Base-by-base conservation (phyloP, 441 rosid genomes). In the Capsella rubella region DNA sequence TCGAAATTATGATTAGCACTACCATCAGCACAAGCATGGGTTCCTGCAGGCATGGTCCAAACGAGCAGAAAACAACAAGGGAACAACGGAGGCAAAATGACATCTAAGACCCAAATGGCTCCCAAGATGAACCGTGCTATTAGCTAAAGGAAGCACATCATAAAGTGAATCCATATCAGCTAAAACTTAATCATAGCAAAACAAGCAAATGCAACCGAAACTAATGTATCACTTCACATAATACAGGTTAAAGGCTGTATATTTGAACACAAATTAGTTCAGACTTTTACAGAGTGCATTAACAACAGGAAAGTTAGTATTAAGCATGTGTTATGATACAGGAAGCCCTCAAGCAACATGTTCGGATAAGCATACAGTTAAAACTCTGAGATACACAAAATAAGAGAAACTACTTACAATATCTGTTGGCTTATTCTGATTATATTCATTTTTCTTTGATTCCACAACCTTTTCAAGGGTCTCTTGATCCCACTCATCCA, bases 401-500 rank as follows among this genome's bases (percentile, higher is more conserved):
- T 25, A 50, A 58, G 25, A 74, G 68, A 54, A 62, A 54, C 31
- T 69, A 78, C 92, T 79, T 85, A 91, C 98, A 69, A 93, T 95
- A 75, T 95, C 96, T 35, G 94, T 93, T 42, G 97, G 98, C 80
- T 86, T 95, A 39, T 95, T 95, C 84, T 84, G 90, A 70, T 91
- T 83, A 73, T 95, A 91, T 74, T 95, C 97, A 0, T 39, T 84
- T 72, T 82, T 86, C 91, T 92, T 95, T 1, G 95, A 91, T 75
- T 91, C 93, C 71, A 93, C 89, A 49, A 93, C 99, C 79, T 90
- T 90, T 86, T 95, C 99, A 81, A 95, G 77, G 9, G 90, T 91
- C 71, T 85, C 98, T 76, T 93, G 98, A 80, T 95, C 99, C 97
- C 98, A 95, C 42, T 95, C 93, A 69, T 91, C 98, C 98, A 95